These are phyloP conservation scores for Pythium folliculosum DNA, from an alignment of 352 stramenopile genomes.

Conservation along the genomic window DNA sequence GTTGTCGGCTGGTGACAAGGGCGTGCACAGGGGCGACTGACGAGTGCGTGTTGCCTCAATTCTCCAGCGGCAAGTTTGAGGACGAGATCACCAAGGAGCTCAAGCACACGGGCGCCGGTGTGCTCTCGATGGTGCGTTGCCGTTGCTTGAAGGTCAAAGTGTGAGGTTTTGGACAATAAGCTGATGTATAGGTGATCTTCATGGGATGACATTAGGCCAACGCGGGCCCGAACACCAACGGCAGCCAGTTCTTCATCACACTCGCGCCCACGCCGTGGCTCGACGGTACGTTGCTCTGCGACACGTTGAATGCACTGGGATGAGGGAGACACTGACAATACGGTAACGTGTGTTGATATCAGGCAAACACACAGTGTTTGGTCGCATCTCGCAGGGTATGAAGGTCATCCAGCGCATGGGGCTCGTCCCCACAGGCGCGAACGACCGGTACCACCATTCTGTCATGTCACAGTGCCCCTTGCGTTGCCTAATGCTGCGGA, in stretches of 20 bases:
- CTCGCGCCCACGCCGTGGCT: constrained; percentile 93
- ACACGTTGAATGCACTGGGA: no score
- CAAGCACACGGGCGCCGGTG: constrained; percentile 93
- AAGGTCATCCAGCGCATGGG: constrained; percentile 92
- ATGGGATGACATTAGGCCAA: constrained; percentile 61
- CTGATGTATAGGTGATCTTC: neutral
- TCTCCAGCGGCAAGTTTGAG: constrained; percentile 88
- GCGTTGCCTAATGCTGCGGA: no score
- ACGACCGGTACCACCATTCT: constrained; percentile 63
- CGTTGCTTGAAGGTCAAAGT: neutral
- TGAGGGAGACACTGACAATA: neutral
- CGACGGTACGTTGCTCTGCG: constrained; percentile 62
- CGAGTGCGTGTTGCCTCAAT: neutral
- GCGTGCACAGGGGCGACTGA: neutral
- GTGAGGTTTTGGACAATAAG: neutral
- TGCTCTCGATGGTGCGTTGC: constrained; percentile 84
- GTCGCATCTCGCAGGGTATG: constrained; percentile 92
- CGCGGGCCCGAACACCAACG: constrained; percentile 90
- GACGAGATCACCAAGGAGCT: constrained; percentile 93
- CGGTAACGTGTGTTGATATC: neutral
- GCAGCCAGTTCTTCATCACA: constrained; percentile 95
- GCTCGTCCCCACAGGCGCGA: constrained; percentile 83
- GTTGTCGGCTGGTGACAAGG: neutral
- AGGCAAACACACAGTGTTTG: constrained; percentile 95
- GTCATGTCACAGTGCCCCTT: no score